A percentile compares a stretch with the other conserved stretches of the same genome.
These are phyloP conservation scores for Trametes villosa DNA, from an alignment of 768 basidiomycete species.

Conservation along the genomic window DNA sequence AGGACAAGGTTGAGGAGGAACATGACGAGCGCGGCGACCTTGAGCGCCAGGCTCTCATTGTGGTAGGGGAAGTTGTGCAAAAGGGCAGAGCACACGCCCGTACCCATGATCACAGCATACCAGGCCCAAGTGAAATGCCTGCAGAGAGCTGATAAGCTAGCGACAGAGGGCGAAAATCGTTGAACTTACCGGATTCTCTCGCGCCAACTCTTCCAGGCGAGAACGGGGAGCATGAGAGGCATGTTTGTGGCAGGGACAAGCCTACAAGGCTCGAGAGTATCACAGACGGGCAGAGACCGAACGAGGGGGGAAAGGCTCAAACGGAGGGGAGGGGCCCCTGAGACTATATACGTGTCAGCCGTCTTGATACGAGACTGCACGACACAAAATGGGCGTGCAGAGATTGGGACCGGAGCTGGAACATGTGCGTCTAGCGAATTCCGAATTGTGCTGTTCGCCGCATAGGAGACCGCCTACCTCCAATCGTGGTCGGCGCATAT, in stretches of 20 bases:
- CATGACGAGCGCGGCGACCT: conserved; percentile 40
- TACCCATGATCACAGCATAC: conserved; percentile 54
- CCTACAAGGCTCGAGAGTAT: not conserved
- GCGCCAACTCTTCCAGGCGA: conserved; percentile 40
- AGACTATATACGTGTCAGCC: conserved; percentile 8
- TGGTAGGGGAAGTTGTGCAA: conserved; percentile 50
- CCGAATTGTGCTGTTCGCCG: conserved; percentile 23
- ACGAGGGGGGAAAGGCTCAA: conserved; percentile 3
- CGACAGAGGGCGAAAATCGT: no score
- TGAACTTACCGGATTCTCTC: conserved; percentile 41
- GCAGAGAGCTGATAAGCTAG: not conserved
- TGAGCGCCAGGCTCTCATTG: conserved; percentile 37
- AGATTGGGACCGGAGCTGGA: conserved; percentile 14
- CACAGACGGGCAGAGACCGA: not conserved
- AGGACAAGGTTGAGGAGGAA: conserved; percentile 47
- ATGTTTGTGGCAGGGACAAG: conserved; percentile 5
- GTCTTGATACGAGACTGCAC: not conserved
- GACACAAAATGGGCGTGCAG: not conserved
- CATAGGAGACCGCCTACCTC: conserved; percentile 3
- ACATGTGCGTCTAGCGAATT: conserved; percentile 23
- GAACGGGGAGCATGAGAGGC: conserved; percentile 27
- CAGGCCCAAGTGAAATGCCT: conserved; percentile 54
- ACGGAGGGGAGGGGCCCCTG: not conserved
- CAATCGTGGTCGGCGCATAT: conserved; percentile 17
- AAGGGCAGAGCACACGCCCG: conserved; percentile 45